A percentile compares a stretch with the other conserved stretches of the same genome.
Conservation (phyloP, 306 rosid genomes). For the Casuarina equisetifolia region DNA sequence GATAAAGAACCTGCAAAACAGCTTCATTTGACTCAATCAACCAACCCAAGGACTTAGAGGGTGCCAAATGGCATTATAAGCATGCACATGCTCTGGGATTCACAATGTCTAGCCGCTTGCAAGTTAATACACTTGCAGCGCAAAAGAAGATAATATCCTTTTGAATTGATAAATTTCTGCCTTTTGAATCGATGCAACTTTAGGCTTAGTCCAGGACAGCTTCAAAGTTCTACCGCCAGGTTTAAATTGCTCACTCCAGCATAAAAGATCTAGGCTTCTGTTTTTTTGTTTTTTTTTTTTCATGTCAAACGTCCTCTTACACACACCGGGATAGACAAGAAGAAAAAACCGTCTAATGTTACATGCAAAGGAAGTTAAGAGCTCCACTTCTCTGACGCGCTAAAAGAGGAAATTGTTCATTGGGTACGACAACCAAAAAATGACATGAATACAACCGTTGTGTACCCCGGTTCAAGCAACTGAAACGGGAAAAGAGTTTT, state of each 20-base stretch:
- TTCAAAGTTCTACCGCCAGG: not conserved
- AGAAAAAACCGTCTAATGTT: not conserved
- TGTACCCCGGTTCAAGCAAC: not conserved
- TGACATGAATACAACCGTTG: not conserved
- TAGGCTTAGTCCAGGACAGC: not conserved
- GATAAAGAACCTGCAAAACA: not conserved
- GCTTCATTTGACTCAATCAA: constrained; percentile 2
- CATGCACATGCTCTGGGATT: not conserved
- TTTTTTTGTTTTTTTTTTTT: not conserved
- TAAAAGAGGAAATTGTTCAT: not conserved
- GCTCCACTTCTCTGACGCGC: not conserved
- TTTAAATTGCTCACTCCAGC: not conserved
- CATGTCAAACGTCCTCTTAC: not conserved
- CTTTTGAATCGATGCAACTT: not conserved
- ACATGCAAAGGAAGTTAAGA: not conserved
- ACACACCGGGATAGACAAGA: not conserved
- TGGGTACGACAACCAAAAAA: not conserved
- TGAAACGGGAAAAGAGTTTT: not conserved
- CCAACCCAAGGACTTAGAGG: not conserved
- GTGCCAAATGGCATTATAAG: not conserved
- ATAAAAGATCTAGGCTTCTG: not conserved
- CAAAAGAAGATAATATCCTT: not conserved
- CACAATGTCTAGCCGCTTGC: not conserved
- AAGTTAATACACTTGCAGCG: not conserved
- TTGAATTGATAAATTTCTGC: not conserved